These are phyloP conservation scores for Halenospora varia DNA, from an alignment of 495 filamentous ascomycete genomes.

Conservation along the genomic window DNA sequence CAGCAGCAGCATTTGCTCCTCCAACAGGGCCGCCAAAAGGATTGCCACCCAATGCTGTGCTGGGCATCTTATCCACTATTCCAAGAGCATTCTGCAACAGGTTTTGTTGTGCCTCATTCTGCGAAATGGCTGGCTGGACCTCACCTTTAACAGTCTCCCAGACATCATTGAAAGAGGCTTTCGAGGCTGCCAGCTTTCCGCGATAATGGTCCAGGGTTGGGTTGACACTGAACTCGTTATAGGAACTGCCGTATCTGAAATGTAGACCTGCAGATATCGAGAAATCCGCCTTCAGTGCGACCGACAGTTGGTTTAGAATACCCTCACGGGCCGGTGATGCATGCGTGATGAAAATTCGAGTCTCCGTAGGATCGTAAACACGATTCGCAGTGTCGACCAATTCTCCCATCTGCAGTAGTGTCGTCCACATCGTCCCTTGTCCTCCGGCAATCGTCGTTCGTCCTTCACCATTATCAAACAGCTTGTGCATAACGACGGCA, in stretches of 20 bases:
- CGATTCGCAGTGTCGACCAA: conserved; percentile 96
- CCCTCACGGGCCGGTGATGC: conserved; percentile 96
- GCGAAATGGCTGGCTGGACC: conserved; percentile 86
- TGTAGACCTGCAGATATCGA: conserved; percentile 96
- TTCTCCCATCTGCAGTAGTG: conserved; percentile 96
- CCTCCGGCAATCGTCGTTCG: conserved; percentile 97
- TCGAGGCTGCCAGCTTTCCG: conserved; percentile 98
- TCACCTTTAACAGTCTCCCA: conserved; percentile 98
- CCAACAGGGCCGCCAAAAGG: conserved; percentile 86
- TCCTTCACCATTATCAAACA: conserved; percentile 98
- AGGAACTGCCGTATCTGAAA: conserved; percentile 98
- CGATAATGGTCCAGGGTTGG: conserved; percentile 97
- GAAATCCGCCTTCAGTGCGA: conserved; percentile 97
- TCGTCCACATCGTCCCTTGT: conserved; percentile 99
- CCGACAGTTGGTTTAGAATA: conserved; percentile 95
- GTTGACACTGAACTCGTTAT: conserved; percentile 99
- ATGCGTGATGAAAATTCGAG: conserved; percentile 96
- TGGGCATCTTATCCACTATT: conserved; percentile 94
- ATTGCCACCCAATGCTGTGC: conserved; percentile 88
- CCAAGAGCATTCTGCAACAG: conserved; percentile 84
- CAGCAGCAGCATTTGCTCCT: conserved; percentile 59
- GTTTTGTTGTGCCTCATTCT: conserved; percentile 89
- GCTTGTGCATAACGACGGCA: conserved; percentile 99
- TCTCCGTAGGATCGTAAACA: conserved; percentile 97
- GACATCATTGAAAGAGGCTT: conserved; percentile 97